A percentile compares a stretch with the other conserved stretches of the same genome.
Conservation (phyloP, 2,329 filamentous ascomycete genomes). For the Neofusicoccum ribis region DNA sequence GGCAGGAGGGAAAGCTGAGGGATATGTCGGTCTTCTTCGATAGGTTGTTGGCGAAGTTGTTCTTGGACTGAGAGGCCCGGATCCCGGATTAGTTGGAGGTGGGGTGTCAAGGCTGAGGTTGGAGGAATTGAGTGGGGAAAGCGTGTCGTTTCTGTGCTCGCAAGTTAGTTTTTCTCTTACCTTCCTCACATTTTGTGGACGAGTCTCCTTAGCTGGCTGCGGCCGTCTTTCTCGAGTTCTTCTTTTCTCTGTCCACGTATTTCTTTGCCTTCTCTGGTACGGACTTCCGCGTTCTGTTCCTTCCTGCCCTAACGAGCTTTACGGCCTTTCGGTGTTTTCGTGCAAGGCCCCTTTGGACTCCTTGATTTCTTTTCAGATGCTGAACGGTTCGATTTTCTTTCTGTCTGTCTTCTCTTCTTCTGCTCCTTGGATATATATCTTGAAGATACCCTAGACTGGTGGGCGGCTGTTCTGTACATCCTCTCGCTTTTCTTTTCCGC, state of each 20-base stretch:
- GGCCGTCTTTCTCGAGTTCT: neutral
- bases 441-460: neutral
- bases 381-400: neutral
- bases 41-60: constrained; percentile 35
- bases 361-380: too few species aligned
- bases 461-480: too few species aligned
- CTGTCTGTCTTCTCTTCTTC: neutral
- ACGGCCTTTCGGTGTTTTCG: too few species aligned
- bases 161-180: too few species aligned
- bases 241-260: neutral
- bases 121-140: too few species aligned
- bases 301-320: too few species aligned
- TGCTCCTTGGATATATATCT: neutral
- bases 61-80: constrained; percentile 22
- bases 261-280: too few species aligned
- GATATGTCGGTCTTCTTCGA: constrained; percentile 42
- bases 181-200: too few species aligned
- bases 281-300: too few species aligned
- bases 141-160: too few species aligned
- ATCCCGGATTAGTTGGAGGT: neutral
- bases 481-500: too few species aligned
- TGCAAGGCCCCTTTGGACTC: too few species aligned
- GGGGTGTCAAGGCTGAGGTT: neutral
- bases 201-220: neutral
- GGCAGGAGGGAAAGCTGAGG: neutral